These are phyloP conservation scores for Salmacisia buchloeana DNA, from an alignment of 1,284 basidiomycete species.

Conservation along the genomic window DNA sequence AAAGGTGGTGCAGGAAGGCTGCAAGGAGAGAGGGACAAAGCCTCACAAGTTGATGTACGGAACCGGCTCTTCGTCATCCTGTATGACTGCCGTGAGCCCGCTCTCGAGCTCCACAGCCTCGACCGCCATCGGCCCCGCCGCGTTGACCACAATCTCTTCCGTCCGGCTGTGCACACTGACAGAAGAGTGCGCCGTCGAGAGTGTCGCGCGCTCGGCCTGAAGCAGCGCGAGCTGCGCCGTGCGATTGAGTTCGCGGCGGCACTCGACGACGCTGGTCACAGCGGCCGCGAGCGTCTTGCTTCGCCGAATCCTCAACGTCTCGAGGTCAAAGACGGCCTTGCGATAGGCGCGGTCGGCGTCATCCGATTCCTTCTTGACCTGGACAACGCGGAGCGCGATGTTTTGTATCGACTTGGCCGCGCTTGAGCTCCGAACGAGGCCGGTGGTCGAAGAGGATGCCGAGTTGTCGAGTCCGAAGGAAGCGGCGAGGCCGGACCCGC, in stretches of 20 bases:
- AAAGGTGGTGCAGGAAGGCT: neutral
- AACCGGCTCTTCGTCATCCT: conserved; percentile 61
- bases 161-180: conserved; percentile 36
- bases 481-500: neutral
- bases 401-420: conserved; percentile 18
- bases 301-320: conserved; percentile 72
- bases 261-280: conserved; percentile 73
- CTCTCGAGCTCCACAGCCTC: conserved; percentile 59
- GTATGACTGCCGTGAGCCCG: conserved; percentile 50
- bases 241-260: conserved; percentile 68
- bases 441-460: neutral
- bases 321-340: conserved; percentile 82
- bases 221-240: conserved; percentile 53
- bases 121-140: conserved; percentile 65
- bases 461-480: neutral
- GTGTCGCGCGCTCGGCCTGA: conserved; percentile 28
- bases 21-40: conserved; percentile 54
- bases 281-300: conserved; percentile 77
- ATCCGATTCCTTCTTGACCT: conserved; percentile 40
- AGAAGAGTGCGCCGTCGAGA: conserved; percentile 24
- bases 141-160: conserved; percentile 64
- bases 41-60: conserved; percentile 65
- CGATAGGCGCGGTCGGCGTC: conserved; percentile 80
- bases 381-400: conserved; percentile 14
- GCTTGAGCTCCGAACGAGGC: conserved; percentile 7